Evolutionary conservation across 495 filamentous ascomycete genomes (phyloP).

Genomic region (Penicillium atrosanguineum): DNA sequence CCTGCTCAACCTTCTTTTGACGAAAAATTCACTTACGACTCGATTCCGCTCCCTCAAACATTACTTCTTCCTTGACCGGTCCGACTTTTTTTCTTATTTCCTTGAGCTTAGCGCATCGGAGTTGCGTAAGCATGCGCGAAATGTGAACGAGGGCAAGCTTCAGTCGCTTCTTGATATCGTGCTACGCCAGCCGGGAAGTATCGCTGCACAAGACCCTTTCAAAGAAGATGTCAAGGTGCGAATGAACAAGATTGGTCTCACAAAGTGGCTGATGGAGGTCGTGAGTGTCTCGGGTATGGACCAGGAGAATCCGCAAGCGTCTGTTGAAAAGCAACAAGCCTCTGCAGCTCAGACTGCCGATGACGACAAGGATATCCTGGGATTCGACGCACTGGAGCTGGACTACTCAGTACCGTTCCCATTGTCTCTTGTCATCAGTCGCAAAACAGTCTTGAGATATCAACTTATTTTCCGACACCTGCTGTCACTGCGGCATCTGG

Average conservation of each 20-base stretch:
- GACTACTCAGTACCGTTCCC: constrained; percentile 96
- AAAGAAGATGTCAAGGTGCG: constrained; percentile 96
- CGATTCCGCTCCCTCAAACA: constrained; percentile 89
- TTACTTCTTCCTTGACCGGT: constrained; percentile 97
- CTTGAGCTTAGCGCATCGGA: constrained; percentile 86
- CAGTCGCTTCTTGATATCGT: constrained; percentile 94
- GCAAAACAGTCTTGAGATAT: constrained; percentile 92
- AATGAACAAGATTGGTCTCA: constrained; percentile 92
- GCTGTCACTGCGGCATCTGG: constrained; percentile 81
- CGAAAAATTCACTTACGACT: constrained; percentile 84
- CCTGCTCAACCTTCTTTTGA: constrained; percentile 85
- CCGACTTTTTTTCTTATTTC: constrained; percentile 97
- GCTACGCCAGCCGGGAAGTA: constrained; percentile 88
- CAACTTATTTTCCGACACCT: constrained; percentile 95
- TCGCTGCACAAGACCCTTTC: constrained; percentile 91
- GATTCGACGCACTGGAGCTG: constrained; percentile 87
- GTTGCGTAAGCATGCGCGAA: constrained; percentile 79
- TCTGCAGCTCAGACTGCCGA: constrained; percentile 53
- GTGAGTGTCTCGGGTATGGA: constrained; percentile 94
- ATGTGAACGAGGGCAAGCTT: constrained; percentile 86
- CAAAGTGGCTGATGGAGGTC: constrained; percentile 90
- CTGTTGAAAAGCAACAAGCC: constrained; percentile 51
- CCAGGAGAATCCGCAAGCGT: constrained; percentile 67
- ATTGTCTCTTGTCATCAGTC: constrained; percentile 92
- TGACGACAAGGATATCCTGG: constrained; percentile 80